Conservation (phyloP, 805 yeast genomes). For the Wickerhamomyces chambardii region DNA sequence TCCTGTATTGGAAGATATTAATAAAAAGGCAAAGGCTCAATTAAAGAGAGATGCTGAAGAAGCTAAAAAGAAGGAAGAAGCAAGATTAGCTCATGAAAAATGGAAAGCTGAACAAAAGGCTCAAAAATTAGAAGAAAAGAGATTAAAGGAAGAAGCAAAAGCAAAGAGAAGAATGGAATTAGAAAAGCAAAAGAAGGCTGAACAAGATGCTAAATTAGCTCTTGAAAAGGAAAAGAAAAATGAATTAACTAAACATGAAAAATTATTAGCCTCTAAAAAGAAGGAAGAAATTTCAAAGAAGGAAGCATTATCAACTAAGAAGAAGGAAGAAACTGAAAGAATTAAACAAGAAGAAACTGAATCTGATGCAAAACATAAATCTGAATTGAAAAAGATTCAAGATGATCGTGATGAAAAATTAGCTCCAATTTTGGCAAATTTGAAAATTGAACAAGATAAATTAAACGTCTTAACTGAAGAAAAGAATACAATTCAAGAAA, state of each 20-base stretch:
- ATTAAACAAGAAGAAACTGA: conserved; percentile 20
- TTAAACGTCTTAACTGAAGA: conserved; percentile 41
- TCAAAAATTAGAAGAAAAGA: conserved; percentile 29
- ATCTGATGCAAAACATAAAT: conserved; percentile 36
- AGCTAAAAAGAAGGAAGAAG: conserved; percentile 24
- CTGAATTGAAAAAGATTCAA: conserved; percentile 31
- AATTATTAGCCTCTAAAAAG: conserved; percentile 24
- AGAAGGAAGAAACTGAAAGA: conserved; percentile 18
- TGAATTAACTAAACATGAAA: conserved; percentile 21
- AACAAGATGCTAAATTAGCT: conserved; percentile 35
- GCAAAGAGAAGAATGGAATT: conserved; percentile 32
- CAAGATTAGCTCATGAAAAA: conserved; percentile 28
- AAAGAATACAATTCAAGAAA: conserved; percentile 37
- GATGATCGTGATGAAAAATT: conserved; percentile 43
- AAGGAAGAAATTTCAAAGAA: conserved; percentile 23
- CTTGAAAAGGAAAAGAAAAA: conserved; percentile 31
- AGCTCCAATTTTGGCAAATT: conserved; percentile 45
- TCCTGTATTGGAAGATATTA: conserved; percentile 75
- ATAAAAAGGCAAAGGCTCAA: conserved; percentile 60
- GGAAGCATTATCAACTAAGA: conserved; percentile 17
- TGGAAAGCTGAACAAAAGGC: conserved; percentile 29
- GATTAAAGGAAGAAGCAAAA: conserved; percentile 26
- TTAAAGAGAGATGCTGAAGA: conserved; percentile 45
- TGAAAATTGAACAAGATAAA: conserved; percentile 37
- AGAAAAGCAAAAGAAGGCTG: conserved; percentile 38